Conservation (phyloP, 805 yeast species). For the Saturnispora besseyi region DNA sequence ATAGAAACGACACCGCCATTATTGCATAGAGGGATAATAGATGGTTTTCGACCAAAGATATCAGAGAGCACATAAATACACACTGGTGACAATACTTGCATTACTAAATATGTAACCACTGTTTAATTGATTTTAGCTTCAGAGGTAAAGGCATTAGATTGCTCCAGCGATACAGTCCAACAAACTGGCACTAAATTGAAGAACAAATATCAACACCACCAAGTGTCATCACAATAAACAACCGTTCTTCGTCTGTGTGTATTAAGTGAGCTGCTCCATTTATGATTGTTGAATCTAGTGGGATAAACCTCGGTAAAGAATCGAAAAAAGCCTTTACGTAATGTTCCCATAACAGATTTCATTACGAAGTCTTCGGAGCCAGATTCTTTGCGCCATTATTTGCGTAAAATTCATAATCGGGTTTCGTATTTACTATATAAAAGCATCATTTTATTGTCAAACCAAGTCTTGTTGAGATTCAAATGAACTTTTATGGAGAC, state of each 20-base stretch:
- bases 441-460: no score
- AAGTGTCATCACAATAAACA: constrained; percentile 31
- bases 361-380: no score
- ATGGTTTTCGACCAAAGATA: constrained; percentile 65
- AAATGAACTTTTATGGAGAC: no score
- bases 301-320: not conserved
- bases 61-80: constrained; percentile 65
- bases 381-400: no score
- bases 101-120: constrained; percentile 64
- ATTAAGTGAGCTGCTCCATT: constrained; percentile 34
- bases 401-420: no score
- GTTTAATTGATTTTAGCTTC: constrained; percentile 57
- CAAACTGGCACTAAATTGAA: constrained; percentile 69
- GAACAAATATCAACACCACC: constrained; percentile 54
- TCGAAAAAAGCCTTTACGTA: no score
- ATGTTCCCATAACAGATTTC: no score
- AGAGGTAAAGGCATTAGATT: constrained; percentile 48
- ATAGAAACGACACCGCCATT: constrained; percentile 50
- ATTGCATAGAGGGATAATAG: constrained; percentile 48
- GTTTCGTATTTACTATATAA: no score
- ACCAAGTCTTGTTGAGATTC: no score
- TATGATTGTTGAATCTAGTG: not conserved
- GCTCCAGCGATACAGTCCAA: constrained; percentile 61
- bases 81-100: constrained; percentile 73
- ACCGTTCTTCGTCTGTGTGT: constrained; percentile 33